Conservation (phyloP, 352 stramenopile species). For the Halophytophthora polymorphica region DNA sequence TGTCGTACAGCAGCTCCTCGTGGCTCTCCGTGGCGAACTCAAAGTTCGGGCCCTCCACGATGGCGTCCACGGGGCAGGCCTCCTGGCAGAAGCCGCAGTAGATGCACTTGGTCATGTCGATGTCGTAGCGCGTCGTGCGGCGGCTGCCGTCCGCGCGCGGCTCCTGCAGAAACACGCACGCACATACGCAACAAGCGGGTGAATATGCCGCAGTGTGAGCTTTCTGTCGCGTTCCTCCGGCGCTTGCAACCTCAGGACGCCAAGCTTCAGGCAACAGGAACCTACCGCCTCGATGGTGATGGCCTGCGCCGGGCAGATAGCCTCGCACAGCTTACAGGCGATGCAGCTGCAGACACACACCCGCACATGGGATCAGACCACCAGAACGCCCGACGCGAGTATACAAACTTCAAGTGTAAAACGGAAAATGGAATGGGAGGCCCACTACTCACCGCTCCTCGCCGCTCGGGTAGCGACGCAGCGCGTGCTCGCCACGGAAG, state of each 20-base stretch:
- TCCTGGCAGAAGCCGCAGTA: slow-evolving; percentile 98
- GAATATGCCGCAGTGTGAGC: no score
- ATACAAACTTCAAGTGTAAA: background rate
- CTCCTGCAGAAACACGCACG: slow-evolving; percentile 52
- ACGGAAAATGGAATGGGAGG: background rate
- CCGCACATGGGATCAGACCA: slow-evolving; percentile 10
- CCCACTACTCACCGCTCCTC: slow-evolving; percentile 90
- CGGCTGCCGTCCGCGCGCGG: slow-evolving; percentile 95
- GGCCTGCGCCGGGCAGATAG: slow-evolving; percentile 98
- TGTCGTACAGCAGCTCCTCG: slow-evolving; percentile 99
- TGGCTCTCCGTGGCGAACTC: slow-evolving; percentile 99
- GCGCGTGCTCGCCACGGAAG: slow-evolving; percentile 98
- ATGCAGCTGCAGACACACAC: slow-evolving; percentile 90
- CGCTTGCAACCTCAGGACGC: no score
- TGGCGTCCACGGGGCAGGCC: slow-evolving; percentile 98
- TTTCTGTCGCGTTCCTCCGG: no score
- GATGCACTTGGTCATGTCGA: slow-evolving; percentile 99
- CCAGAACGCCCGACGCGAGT: slow-evolving; percentile 4
- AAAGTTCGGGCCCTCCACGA: slow-evolving; percentile 99
- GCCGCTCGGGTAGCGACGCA: slow-evolving; percentile 98
- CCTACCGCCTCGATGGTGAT: slow-evolving; percentile 98
- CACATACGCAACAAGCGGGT: background rate
- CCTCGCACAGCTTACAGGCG: slow-evolving; percentile 99
- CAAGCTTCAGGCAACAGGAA: slow-evolving; percentile 16
- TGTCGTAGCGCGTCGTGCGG: slow-evolving; percentile 99